Evolutionary conservation across 2,329 filamentous ascomycete species (phyloP).

Genomic region (Aspergillus arachidicola): DNA sequence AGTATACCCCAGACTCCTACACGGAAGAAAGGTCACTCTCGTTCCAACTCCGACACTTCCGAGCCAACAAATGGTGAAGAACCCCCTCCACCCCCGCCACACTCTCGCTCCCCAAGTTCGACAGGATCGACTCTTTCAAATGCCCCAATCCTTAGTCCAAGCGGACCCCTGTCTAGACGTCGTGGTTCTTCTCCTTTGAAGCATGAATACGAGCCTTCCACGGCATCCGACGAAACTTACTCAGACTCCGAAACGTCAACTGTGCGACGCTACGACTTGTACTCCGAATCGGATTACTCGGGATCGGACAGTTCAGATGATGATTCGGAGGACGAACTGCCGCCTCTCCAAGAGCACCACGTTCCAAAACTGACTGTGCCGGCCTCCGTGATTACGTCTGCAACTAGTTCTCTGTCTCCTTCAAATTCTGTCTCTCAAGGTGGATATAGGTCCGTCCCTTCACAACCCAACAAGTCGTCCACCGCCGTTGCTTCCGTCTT

Average conservation of each 20-base stretch:
- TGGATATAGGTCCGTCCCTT: constrained; percentile 59
- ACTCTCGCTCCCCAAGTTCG: constrained; percentile 57
- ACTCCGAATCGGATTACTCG: constrained; percentile 50
- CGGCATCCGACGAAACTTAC: constrained; percentile 64
- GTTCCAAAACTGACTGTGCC: constrained; percentile 48
- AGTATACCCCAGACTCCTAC: constrained; percentile 28
- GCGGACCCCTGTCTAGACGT: constrained; percentile 56
- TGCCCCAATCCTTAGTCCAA: constrained; percentile 53
- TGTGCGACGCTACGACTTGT: constrained; percentile 54
- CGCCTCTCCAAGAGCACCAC: constrained; percentile 31
- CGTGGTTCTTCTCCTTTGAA: constrained; percentile 91
- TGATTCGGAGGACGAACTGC: constrained; percentile 54
- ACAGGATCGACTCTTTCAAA: constrained; percentile 46
- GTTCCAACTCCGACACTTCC: constrained; percentile 28
- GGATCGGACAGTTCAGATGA: constrained; percentile 58
- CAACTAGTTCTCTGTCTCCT: constrained; percentile 67
- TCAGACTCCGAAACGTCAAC: constrained; percentile 59
- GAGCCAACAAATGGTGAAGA: constrained; percentile 32
- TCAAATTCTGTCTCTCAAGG: constrained; percentile 82
- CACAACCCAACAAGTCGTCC: constrained; percentile 50
- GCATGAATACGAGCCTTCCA: constrained; percentile 93
- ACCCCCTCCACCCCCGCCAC: constrained; percentile 48
- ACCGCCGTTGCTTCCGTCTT: constrained; percentile 64
- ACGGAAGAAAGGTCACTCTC: constrained; percentile 29
- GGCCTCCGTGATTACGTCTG: constrained; percentile 41